Evolutionary conservation across 2,329 filamentous ascomycete genomes (phyloP).

Genomic region (Cytospora schulzeri): DNA sequence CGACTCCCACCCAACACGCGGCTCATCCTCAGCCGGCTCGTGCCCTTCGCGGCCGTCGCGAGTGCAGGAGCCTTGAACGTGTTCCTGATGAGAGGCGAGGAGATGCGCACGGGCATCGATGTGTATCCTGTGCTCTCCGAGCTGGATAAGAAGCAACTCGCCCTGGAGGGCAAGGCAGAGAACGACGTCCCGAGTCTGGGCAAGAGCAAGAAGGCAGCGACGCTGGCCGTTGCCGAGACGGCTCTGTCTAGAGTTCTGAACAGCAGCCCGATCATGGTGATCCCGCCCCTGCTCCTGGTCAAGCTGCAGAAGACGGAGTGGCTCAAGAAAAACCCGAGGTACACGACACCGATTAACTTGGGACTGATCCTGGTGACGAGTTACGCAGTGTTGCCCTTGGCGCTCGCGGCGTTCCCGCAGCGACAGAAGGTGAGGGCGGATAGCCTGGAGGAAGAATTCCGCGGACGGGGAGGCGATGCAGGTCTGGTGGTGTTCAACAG

Average conservation of each 20-base stretch:
- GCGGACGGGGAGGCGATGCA: slow-evolving; percentile 73
- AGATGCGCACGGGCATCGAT: slow-evolving; percentile 91
- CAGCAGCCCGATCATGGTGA: slow-evolving; percentile 94
- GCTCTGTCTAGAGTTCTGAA: slow-evolving; percentile 90
- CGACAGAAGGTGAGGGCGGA: slow-evolving; percentile 77
- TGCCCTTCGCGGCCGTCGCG: slow-evolving; percentile 94
- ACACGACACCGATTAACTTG: slow-evolving; percentile 82
- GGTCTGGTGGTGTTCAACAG: slow-evolving; percentile 96
- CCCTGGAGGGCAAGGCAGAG: slow-evolving; percentile 61
- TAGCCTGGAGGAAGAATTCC: slow-evolving; percentile 83
- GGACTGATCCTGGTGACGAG: slow-evolving; percentile 85
- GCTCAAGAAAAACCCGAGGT: slow-evolving; percentile 74
- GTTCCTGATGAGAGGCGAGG: slow-evolving; percentile 95
- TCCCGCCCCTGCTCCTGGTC: slow-evolving; percentile 85
- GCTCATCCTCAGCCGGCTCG: slow-evolving; percentile 78
- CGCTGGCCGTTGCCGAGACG: slow-evolving; percentile 88
- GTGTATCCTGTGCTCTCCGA: slow-evolving; percentile 81
- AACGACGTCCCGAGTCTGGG: slow-evolving; percentile 73
- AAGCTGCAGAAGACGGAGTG: slow-evolving; percentile 81
- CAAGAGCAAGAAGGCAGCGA: slow-evolving; percentile 85
- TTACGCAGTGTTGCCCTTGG: slow-evolving; percentile 84
- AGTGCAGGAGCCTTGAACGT: slow-evolving; percentile 91
- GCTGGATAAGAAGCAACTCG: slow-evolving; percentile 62
- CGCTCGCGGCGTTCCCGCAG: slow-evolving; percentile 90
- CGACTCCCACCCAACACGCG: slow-evolving; percentile 73